Evolutionary conservation across 1,284 basidiomycete genomes (phyloP), one percentile per base, ranked within the genome.

Genomic region (Ustilago shanxiensis): DNA sequence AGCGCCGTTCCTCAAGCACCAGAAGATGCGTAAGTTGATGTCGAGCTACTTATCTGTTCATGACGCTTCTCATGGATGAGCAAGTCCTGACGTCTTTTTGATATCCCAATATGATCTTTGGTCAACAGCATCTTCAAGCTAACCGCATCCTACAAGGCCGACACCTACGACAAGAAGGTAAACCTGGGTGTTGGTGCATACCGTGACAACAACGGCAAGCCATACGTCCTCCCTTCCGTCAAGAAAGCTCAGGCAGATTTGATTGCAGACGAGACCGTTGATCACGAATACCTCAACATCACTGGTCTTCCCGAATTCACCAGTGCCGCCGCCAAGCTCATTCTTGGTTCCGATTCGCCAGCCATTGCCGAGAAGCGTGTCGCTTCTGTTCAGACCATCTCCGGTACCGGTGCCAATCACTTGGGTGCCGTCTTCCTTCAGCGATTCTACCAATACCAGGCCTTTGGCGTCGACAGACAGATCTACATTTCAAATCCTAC

Each of bases 251-350:
- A 92, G 45, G 87, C 89, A 45, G 89, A 90, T 58, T 87, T 95
- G 55, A 85, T 95, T 74, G 90, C 89, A 69, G 91, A 94, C 82
- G 91, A 91, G 55, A 86, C 89, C 29, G 88, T 95, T 73, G 93
- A 97, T 87, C 95, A 98, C 85, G 95, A 98, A 88, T 98, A 98
- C 86, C 90, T 97, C 33, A 92, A 94, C 31, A 97, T 97, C 85
- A 92, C 93, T 52, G 95, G 95, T 49, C 89, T 96, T 45, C 90
- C 93, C 28, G 91, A 92, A 66, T 98, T 92, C 87, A 93, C 91
- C 13, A 86, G 88, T 55, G 91, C 91, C 1, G 93, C 95, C 10
- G 93, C 92, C 24, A 91, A 91, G 83, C 88, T 98, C 66, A 91
- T 97, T 71, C 89, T 98, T 53, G 93, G 94, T 11, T 66, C 88